Evolutionary conservation across 768 basidiomycete species (phyloP).

Genomic region (Rubroboletus satanas): DNA sequence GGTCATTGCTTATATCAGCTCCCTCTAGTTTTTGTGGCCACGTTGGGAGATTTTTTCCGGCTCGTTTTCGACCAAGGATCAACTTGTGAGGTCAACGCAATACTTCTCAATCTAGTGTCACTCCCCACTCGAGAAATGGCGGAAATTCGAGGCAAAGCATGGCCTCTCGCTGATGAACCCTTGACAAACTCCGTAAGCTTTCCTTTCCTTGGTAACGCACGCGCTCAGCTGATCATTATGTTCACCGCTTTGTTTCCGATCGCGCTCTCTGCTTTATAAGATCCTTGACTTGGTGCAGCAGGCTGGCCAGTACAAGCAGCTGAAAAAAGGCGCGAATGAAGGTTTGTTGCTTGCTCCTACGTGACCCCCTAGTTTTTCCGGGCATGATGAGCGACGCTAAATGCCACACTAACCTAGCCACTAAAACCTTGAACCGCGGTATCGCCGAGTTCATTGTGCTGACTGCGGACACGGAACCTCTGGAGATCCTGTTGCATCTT

Average conservation of each 20-base stretch:
- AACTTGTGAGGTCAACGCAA: constrained; percentile 69
- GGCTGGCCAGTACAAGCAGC: constrained; percentile 94
- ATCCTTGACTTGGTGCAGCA: constrained; percentile 96
- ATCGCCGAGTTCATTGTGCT: constrained; percentile 97
- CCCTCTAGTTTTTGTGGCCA: not conserved
- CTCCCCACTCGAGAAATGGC: constrained; percentile 44
- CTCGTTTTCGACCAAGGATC: constrained; percentile 75
- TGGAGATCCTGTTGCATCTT: constrained; percentile 96
- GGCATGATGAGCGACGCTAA: constrained; percentile 4
- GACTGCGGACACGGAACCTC: constrained; percentile 94
- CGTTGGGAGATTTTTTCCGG: not conserved
- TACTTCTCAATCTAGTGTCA: not conserved
- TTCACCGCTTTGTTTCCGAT: not conserved
- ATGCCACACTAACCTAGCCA: constrained; percentile 52
- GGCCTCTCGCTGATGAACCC: constrained; percentile 79
- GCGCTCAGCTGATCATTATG: not conserved
- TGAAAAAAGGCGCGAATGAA: constrained; percentile 99
- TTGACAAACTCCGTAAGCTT: constrained; percentile 83
- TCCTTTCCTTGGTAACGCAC: not conserved
- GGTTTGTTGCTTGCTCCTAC: constrained; percentile 43
- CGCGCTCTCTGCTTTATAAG: constrained; percentile 36
- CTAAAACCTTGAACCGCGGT: constrained; percentile 97
- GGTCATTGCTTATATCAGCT: constrained; percentile 17
- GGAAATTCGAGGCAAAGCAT: constrained; percentile 74
- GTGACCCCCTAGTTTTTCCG: not conserved